Conservation (phyloP, 2,329 filamentous ascomycete species). For the Diplodia intermedia region DNA sequence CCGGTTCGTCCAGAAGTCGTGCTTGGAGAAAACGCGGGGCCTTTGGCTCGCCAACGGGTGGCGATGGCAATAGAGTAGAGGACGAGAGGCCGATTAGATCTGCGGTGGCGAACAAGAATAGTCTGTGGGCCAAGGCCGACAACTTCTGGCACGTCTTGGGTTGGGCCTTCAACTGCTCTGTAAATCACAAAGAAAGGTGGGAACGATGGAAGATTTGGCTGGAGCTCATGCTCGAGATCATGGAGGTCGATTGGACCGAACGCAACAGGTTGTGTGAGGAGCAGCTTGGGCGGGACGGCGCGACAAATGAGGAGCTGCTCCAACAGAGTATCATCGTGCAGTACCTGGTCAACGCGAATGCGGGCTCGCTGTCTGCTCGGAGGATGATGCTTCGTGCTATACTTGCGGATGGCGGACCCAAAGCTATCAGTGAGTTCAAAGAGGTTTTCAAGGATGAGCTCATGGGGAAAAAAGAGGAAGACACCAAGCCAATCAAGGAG, state of each 20-base stretch:
- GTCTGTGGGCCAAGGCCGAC: constrained; percentile 76
- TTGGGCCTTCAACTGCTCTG: constrained; percentile 92
- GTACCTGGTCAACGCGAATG: constrained; percentile 59
- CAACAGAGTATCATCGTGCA: constrained; percentile 65
- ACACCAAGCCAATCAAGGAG: constrained; percentile 25
- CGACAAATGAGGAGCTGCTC: constrained; percentile 44
- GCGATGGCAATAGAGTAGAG: neutral
- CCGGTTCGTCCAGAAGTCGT: constrained; percentile 34
- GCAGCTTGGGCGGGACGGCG: constrained; percentile 40
- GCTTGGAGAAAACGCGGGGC: constrained; percentile 34
- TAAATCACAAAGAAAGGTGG: constrained; percentile 76
- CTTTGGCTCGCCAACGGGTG: constrained; percentile 15
- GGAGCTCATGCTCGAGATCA: constrained; percentile 76
- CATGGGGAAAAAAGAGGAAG: constrained; percentile 51
- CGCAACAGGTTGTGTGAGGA: constrained; percentile 60
- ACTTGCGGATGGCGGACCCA: constrained; percentile 68
- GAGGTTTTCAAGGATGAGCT: constrained; percentile 75
- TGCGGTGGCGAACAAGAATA: constrained; percentile 67
- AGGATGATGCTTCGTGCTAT: constrained; percentile 69
- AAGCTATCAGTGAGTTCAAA: constrained; percentile 61
- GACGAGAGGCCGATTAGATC: constrained; percentile 59
- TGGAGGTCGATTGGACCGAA: constrained; percentile 74
- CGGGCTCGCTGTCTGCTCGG: constrained; percentile 49
- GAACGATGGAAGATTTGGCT: constrained; percentile 82
- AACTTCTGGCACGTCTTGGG: constrained; percentile 91